Conservation (phyloP, 768 basidiomycete species). For the Austroboletus eburneus region DNA sequence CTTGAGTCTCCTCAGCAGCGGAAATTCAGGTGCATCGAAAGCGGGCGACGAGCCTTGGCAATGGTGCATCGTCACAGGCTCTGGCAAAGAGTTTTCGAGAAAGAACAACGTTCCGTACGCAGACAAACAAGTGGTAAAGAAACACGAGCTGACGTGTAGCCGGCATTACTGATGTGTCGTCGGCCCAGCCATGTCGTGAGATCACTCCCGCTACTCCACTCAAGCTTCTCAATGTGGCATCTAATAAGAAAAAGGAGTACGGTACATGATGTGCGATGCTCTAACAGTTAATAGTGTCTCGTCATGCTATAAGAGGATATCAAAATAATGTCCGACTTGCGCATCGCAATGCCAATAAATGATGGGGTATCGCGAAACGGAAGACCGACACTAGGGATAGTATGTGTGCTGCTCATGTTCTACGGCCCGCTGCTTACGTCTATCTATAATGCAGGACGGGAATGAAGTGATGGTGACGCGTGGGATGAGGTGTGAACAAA, state of each 20-base stretch:
- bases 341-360: conserved; percentile 43
- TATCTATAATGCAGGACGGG: conserved; percentile 35
- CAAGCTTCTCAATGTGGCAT: conserved; percentile 8
- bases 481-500: conserved; percentile 4
- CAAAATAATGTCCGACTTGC: conserved; percentile 43
- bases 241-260: conserved; percentile 33
- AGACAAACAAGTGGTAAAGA: conserved; percentile 19
- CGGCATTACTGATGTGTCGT: background rate
- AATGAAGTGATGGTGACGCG: conserved; percentile 27
- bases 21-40: conserved; percentile 64
- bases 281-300: conserved; percentile 60
- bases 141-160: conserved; percentile 30
- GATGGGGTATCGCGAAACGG: conserved; percentile 52
- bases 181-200: conserved; percentile 13
- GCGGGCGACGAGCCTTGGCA: conserved; percentile 48
- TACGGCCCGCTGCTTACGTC: conserved; percentile 43
- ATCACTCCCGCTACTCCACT: conserved; percentile 9
- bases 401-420: conserved; percentile 43
- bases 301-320: conserved; percentile 42
- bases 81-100: conserved; percentile 11
- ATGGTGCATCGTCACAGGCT: conserved; percentile 40
- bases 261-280: conserved; percentile 60
- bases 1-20: conserved; percentile 61
- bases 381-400: conserved; percentile 40
- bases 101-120: conserved; percentile 8